phyloP scores from a whole-genome alignment of 2,329 filamentous ascomycete species.

The Fusarium sp. region DNA sequence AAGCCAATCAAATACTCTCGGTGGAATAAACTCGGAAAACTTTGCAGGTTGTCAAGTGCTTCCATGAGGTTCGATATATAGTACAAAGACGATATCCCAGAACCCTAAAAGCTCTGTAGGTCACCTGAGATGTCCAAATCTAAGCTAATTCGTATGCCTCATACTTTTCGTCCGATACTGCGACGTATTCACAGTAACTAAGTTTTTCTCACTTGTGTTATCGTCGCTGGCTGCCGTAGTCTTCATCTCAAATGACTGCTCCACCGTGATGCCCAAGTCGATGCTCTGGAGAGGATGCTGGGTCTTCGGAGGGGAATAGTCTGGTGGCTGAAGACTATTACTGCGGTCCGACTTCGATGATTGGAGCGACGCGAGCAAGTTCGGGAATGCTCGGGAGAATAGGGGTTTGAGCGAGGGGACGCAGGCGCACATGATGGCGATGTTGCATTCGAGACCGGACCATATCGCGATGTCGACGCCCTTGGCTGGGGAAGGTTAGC shows the following conservation, averaged over 20 bases:
- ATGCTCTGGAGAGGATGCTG: not conserved
- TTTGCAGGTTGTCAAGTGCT: not conserved
- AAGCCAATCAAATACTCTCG: not conserved
- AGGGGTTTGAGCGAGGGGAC: not conserved
- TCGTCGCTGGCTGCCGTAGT: not conserved
- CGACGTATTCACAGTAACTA: not conserved
- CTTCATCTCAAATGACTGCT: not conserved
- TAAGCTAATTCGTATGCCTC: not conserved
- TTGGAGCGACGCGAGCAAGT: not conserved
- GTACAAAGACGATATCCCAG: not conserved
- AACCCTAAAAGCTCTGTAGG: not conserved
- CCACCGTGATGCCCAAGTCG: not conserved
- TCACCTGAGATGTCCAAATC: not conserved
- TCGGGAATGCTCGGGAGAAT: not conserved
- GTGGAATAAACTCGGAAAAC: not conserved
- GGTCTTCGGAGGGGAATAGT: not conserved
- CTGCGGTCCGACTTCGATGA: not conserved
- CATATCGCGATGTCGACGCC: not conserved
- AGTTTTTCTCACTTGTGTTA: not conserved
- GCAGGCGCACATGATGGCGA: slow-evolving; percentile 8
- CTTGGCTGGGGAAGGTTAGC: not conserved
- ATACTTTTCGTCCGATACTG: not conserved
- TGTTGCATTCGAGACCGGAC: slow-evolving; percentile 1
- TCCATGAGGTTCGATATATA: not conserved
- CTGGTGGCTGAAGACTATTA: not conserved